Conservation (phyloP, 108 stramenopile species). For the Bacterosira constricta region DNA sequence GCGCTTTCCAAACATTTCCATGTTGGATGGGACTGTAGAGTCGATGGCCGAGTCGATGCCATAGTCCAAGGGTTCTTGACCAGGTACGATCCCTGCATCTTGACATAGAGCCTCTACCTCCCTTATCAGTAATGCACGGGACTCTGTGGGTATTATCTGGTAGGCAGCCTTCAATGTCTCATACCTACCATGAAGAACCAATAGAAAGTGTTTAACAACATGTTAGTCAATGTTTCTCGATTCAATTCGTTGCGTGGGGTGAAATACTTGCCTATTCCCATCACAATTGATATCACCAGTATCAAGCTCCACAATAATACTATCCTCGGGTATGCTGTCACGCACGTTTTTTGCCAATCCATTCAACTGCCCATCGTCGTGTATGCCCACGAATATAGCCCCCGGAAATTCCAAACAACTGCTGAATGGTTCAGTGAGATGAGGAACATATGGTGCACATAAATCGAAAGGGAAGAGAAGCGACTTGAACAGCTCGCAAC, state of each 20-base stretch:
- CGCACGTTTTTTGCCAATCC: slow-evolving; percentile 76
- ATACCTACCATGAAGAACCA: slow-evolving; percentile 33
- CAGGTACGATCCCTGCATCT: slow-evolving; percentile 79
- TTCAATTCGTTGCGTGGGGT: too few relatives aligned
- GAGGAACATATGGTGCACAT: slow-evolving; percentile 86
- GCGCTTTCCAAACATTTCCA: slow-evolving; percentile 41
- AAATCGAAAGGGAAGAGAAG: slow-evolving; percentile 86
- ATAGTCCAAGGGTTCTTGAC: slow-evolving; percentile 81
- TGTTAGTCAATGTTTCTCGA: too few relatives aligned
- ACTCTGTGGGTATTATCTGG: slow-evolving; percentile 71
- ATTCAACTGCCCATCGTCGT: slow-evolving; percentile 66
- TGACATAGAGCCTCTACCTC: slow-evolving; percentile 83
- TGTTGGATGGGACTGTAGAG: slow-evolving; percentile 42
- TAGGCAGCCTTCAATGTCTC: slow-evolving; percentile 72
- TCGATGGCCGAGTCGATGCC: slow-evolving; percentile 67
- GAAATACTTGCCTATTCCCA: slow-evolving; percentile 54
- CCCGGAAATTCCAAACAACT: slow-evolving; percentile 86
- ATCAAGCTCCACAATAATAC: slow-evolving; percentile 83
- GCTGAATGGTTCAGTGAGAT: slow-evolving; percentile 84
- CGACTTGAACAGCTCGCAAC: slow-evolving; percentile 80
- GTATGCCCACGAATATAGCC: slow-evolving; percentile 86
- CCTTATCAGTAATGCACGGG: slow-evolving; percentile 69
- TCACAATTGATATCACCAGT: slow-evolving; percentile 74
- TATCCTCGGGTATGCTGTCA: slow-evolving; percentile 75
- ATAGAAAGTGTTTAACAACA: too few relatives aligned